Evolutionary conservation across 768 basidiomycete species (phyloP).

Genomic region (Pleurotus djamor): DNA sequence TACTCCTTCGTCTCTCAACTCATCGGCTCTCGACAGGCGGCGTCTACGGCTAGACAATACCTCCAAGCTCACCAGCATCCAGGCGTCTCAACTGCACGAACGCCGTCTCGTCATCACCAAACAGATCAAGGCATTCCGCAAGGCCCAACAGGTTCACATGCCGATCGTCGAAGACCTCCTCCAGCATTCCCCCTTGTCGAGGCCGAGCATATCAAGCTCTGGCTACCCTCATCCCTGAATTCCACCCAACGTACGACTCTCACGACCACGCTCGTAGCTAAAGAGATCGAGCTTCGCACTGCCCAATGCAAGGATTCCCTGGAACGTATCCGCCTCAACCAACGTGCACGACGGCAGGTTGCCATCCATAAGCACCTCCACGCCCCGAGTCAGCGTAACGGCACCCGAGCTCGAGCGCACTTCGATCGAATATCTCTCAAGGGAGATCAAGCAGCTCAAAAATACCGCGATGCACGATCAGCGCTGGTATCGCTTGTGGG

Average conservation of each 20-base stretch:
- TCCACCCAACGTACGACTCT: background rate
- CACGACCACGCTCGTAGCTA: background rate
- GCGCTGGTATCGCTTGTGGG: background rate
- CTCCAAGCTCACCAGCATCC: background rate
- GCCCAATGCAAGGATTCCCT: background rate
- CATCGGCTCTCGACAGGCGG: background rate
- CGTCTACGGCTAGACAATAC: background rate
- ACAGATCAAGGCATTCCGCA: background rate
- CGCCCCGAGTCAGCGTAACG: background rate
- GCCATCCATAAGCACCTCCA: background rate
- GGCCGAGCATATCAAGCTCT: background rate
- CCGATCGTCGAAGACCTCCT: background rate
- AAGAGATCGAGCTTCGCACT: background rate
- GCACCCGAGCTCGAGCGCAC: background rate
- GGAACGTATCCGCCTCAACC: background rate
- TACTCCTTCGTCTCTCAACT: background rate
- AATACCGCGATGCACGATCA: background rate
- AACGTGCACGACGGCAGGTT: background rate
- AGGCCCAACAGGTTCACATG: background rate
- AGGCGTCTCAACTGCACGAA: background rate
- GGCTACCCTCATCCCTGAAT: background rate
- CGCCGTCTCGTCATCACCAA: background rate
- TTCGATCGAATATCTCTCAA: background rate
- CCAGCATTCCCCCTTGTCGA: background rate
- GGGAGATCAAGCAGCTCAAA: background rate